Conservation (phyloP, 177 flowering plant species). For the Tripterygium wilfordii region DNA sequence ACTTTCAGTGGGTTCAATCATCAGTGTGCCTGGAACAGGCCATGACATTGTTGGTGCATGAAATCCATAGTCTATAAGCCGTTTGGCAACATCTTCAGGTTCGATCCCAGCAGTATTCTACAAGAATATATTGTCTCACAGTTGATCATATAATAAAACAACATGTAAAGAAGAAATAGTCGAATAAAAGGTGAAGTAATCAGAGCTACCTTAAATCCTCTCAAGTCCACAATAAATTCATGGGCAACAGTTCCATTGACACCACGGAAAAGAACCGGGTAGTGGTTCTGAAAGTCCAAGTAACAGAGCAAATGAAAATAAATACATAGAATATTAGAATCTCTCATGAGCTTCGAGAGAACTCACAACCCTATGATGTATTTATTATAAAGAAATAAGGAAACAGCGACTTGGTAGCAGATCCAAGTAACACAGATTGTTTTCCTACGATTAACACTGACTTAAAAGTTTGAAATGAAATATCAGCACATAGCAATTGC, state of each 20-base stretch:
- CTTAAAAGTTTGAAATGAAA: too few species aligned
- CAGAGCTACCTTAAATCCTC: constrained; percentile 83
- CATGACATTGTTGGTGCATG: constrained; percentile 99
- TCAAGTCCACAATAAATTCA: constrained; percentile 87
- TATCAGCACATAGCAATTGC: constrained; percentile 1
- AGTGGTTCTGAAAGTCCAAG: constrained; percentile 55
- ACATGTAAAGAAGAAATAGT: not conserved
- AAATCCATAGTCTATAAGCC: constrained; percentile 97
- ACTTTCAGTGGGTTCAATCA: constrained; percentile 99
- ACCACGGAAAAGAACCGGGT: constrained; percentile 95
- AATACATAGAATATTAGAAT: not conserved
- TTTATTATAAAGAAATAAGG: too few species aligned
- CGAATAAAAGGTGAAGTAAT: not conserved
- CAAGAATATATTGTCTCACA: constrained; percentile 2
- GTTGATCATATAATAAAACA: constrained; percentile 1
- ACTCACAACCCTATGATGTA: too few species aligned
- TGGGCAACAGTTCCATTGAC: constrained; percentile 97
- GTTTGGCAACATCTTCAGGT: constrained; percentile 97
- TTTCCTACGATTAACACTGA: too few species aligned
- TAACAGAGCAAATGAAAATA: constrained; percentile 1
- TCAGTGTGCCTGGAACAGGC: constrained; percentile 99
- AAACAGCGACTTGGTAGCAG: too few species aligned
- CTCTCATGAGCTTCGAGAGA: too few species aligned
- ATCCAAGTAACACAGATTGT: too few species aligned
- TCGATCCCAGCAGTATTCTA: constrained; percentile 94